Base-by-base conservation (phyloP, 768 basidiomycete species). In the Phylloporus rhodoxanthus region DNA sequence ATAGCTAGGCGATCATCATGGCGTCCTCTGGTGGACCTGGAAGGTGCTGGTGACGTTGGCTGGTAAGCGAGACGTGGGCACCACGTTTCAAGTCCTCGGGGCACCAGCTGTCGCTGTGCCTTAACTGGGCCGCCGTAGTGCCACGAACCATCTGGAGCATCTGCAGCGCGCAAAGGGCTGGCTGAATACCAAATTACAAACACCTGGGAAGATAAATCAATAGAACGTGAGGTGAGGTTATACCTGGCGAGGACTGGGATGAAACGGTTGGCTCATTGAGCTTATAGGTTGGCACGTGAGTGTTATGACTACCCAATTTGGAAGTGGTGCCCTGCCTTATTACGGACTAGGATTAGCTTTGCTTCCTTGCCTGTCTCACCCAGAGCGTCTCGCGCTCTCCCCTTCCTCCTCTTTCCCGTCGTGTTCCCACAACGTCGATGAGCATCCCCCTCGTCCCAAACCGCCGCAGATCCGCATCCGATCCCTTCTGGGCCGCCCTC, bases 401-500 rank as follows among this genome's bases (percentile, higher is more conserved):
- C 45, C 19, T 15, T 37, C 44, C 36, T 46, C 43, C 1, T 51
- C 48, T 20, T 47, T 51, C 14, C 44, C 41, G 43, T 36, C 44
- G 36, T 8, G 43, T 43, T 8, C 38, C 48, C 23, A 43, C 48
- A 48, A 37, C 45, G 51, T 44, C 36, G 55, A 62, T 64, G 63
- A 54, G 53, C 51, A 30, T 44, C 10, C 64, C 67, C 15, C 62
- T 69, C 38, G 67, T 68, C 43, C 67, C 67, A n/a, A 68, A 69
- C 61, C 67, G 72, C 9, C 68, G 66, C 25, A 67, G 71, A 57
- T 74, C 76, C 25, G 66, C 76, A 51, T 84, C 85, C 26, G 88
- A 88, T 69, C 89, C 87, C 37, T 77, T 91, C 59, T 70, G 79
- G 47, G 80, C 72, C 47, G 80, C 77, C 26, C 74, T 90, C 38